phyloP scores from a whole-genome alignment of 2,329 filamentous ascomycete genomes.

The Aureobasidium melanogenum region DNA sequence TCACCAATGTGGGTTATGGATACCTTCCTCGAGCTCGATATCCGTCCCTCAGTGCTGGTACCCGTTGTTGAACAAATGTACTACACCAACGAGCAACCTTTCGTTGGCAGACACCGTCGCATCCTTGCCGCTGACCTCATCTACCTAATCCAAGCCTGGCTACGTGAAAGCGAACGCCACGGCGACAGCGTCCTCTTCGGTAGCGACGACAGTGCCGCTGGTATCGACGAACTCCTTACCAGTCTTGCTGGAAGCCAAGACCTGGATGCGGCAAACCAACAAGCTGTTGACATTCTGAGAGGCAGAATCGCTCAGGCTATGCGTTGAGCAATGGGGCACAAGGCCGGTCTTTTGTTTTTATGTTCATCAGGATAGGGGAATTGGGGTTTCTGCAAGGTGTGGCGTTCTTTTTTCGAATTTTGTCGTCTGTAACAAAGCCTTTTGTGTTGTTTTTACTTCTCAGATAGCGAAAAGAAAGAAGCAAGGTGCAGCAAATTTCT shows the following conservation, averaged over 20 bases:
- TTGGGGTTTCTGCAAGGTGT: not conserved
- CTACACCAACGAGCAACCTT: conserved; percentile 58
- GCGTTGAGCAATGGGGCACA: not conserved
- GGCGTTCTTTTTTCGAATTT: not conserved
- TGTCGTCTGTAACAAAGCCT: not conserved
- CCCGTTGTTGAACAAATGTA: conserved; percentile 57
- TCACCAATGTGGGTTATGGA: conserved; percentile 54
- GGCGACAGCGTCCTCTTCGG: conserved; percentile 49
- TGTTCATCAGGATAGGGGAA: not conserved
- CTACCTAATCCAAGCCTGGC: conserved; percentile 54
- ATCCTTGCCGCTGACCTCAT: conserved; percentile 53
- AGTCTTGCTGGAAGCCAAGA: conserved; percentile 19
- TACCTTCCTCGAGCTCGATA: conserved; percentile 54
- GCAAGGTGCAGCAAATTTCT: not conserved
- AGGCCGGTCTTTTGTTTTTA: not conserved
- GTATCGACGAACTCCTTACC: conserved; percentile 25
- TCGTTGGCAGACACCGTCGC: conserved; percentile 46
- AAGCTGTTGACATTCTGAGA: conserved; percentile 2
- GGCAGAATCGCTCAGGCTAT: conserved; percentile 1
- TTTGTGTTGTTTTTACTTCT: not conserved
- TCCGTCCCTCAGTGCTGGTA: conserved; percentile 53
- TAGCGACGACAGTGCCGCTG: conserved; percentile 47
- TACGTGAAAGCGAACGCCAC: conserved; percentile 44
- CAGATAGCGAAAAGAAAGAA: not conserved
- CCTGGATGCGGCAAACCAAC: conserved; percentile 14